Conservation (phyloP, 1,284 basidiomycete species). For the Puccinia horiana region DNA sequence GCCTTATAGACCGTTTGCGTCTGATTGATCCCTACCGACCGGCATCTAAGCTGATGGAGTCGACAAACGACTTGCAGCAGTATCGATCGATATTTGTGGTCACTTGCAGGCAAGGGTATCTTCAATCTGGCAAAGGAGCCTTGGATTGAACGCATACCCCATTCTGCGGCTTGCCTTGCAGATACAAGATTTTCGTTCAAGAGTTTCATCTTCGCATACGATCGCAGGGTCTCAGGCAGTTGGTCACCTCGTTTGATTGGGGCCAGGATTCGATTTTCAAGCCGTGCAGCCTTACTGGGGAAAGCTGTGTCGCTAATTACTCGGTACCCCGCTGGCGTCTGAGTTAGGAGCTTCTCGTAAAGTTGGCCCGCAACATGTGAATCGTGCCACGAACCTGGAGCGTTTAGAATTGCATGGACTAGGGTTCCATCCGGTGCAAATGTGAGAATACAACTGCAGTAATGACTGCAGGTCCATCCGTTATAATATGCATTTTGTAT, state of each 20-base stretch:
- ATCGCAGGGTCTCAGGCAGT: not conserved
- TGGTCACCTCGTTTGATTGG: not conserved
- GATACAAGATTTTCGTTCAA: not conserved
- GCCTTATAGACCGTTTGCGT: not conserved
- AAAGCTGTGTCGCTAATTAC: not conserved
- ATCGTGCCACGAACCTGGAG: conserved; percentile 45
- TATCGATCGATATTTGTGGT: not conserved
- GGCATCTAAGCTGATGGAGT: not conserved
- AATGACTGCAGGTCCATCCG: not conserved
- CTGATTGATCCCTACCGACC: no score
- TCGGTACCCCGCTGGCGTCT: not conserved
- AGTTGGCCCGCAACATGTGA: not conserved
- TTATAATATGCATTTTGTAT: not conserved
- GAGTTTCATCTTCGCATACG: not conserved
- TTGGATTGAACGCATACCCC: not conserved
- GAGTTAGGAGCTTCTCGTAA: not conserved
- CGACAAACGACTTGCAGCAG: not conserved
- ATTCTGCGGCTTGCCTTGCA: not conserved
- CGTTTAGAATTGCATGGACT: conserved; percentile 59
- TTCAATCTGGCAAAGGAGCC: not conserved
- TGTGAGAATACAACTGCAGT: not conserved
- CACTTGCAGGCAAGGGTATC: not conserved
- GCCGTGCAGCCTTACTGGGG: not conserved
- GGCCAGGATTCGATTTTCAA: no score
- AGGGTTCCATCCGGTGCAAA: conserved; percentile 52